phyloP scores from a whole-genome alignment of 768 basidiomycete species.

The Arthromyces matolae region DNA sequence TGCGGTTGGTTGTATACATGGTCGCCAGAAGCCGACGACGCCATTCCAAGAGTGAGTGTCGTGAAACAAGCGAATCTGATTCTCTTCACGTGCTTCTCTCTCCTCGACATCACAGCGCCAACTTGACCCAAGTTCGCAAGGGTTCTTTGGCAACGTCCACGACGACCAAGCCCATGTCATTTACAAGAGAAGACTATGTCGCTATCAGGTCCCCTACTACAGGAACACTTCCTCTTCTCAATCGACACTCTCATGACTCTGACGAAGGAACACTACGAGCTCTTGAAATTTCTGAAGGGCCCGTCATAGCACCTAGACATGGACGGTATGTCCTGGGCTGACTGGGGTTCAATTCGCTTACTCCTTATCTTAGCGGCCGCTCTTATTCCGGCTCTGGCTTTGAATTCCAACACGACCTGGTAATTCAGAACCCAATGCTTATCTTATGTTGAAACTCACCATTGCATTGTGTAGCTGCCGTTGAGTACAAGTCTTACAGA shows the following conservation, averaged over 20 bases:
- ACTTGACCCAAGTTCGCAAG: no score
- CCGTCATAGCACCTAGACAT: constrained; percentile 31
- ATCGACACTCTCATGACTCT: constrained; percentile 55
- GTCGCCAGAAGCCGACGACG: constrained; percentile 2
- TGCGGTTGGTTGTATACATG: constrained; percentile 11
- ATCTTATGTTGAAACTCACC: neutral
- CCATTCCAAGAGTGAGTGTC: neutral
- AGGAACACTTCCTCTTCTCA: constrained; percentile 30
- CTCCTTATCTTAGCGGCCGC: constrained; percentile 33
- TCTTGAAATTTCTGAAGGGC: constrained; percentile 72
- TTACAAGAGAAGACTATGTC: constrained; percentile 39
- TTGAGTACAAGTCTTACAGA: constrained; percentile 76
- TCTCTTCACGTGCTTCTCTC: no score
- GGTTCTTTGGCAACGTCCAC: no score
- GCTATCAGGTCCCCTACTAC: constrained; percentile 40
- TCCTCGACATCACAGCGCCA: neutral
- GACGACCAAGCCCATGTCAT: constrained; percentile 43
- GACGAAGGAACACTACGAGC: constrained; percentile 67
- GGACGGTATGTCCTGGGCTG: constrained; percentile 30
- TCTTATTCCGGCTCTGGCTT: constrained; percentile 75
- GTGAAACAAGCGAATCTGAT: constrained; percentile 15
- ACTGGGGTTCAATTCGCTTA: neutral
- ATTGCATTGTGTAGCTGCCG: constrained; percentile 43
- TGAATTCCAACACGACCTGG: constrained; percentile 71
- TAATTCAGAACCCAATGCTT: constrained; percentile 15